A percentile compares a stretch with the other conserved stretches of the same genome.
phyloP scores from a whole-genome alignment of 2,329 filamentous ascomycete genomes.

The Aspergillus piperis region DNA sequence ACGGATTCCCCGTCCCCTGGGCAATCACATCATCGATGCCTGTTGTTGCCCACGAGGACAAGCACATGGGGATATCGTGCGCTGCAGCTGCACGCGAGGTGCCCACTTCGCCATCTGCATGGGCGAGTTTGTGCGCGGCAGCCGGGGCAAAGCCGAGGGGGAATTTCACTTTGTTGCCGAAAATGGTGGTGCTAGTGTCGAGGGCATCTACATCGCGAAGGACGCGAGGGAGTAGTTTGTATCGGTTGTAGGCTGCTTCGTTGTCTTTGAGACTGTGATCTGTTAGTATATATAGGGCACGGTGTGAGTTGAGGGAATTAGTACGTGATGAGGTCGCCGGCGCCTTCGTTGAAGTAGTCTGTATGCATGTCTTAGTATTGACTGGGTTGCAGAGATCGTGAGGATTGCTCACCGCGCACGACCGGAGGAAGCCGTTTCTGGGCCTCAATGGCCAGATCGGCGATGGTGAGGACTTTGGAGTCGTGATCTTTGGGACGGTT shows the following conservation, averaged over 20 bases:
- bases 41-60: slow-evolving; percentile 13
- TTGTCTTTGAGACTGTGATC: slow-evolving; percentile 6
- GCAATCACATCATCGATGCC: slow-evolving; percentile 47
- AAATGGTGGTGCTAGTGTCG: slow-evolving; percentile 7
- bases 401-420: background rate
- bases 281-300: background rate
- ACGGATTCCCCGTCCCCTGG: slow-evolving; percentile 42
- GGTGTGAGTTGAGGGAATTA: background rate
- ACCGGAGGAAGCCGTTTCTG: slow-evolving; percentile 1
- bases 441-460: slow-evolving; percentile 1
- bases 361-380: background rate
- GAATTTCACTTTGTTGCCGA: slow-evolving; percentile 1
- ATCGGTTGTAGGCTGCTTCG: slow-evolving; percentile 9
- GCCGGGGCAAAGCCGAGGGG: slow-evolving; percentile 12
- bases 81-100: slow-evolving; percentile 6
- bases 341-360: slow-evolving; percentile 14
- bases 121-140: slow-evolving; percentile 11
- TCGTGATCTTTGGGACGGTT: slow-evolving; percentile 1
- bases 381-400: background rate
- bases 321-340: slow-evolving; percentile 12
- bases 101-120: slow-evolving; percentile 7
- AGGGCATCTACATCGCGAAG: slow-evolving; percentile 9
- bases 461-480: slow-evolving; percentile 9
- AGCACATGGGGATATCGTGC: slow-evolving; percentile 5
- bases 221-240: slow-evolving; percentile 10